phyloP scores from a whole-genome alignment of 768 basidiomycete species.

The Zangia roseola region DNA sequence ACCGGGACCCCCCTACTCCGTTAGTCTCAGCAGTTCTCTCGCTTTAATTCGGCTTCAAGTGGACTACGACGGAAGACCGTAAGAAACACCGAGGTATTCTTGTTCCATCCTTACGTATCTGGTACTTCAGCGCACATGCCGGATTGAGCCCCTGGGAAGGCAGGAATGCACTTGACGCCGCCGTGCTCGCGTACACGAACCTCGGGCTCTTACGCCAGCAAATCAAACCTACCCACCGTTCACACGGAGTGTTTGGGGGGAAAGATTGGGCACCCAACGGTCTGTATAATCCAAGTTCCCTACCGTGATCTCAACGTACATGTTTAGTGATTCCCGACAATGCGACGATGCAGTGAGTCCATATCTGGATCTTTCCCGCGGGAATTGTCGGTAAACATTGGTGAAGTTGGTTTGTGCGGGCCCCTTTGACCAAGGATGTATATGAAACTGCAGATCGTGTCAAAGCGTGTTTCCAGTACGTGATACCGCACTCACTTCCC shows the following conservation, averaged over 20 bases:
- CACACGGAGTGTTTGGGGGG: slow-evolving; percentile 79
- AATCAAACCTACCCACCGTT: slow-evolving; percentile 69
- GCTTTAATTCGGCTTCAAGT: slow-evolving; percentile 59
- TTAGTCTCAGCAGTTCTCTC: slow-evolving; percentile 62
- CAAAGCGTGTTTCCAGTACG: slow-evolving; percentile 70
- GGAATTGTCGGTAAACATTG: not conserved
- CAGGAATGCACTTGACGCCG: slow-evolving; percentile 80
- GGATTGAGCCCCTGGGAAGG: slow-evolving; percentile 85
- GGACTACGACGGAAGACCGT: slow-evolving; percentile 78
- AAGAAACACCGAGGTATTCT: slow-evolving; percentile 11
- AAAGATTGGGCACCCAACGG: slow-evolving; percentile 74
- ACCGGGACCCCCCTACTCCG: slow-evolving; percentile 68
- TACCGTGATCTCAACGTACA: not conserved
- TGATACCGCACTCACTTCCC: not conserved
- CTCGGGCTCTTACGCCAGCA: slow-evolving; percentile 83
- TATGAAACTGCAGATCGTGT: slow-evolving; percentile 58
- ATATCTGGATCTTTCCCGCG: not conserved
- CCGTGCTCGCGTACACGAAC: slow-evolving; percentile 80
- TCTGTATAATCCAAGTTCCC: slow-evolving; percentile 29
- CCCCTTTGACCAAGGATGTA: slow-evolving; percentile 63
- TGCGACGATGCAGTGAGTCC: slow-evolving; percentile 61
- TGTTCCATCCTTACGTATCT: not conserved
- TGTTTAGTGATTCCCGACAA: slow-evolving; percentile 78
- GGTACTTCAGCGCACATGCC: slow-evolving; percentile 63
- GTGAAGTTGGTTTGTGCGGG: slow-evolving; percentile 68